phyloP scores from a whole-genome alignment of 768 basidiomycete species.

The Favolaschia claudopus region DNA sequence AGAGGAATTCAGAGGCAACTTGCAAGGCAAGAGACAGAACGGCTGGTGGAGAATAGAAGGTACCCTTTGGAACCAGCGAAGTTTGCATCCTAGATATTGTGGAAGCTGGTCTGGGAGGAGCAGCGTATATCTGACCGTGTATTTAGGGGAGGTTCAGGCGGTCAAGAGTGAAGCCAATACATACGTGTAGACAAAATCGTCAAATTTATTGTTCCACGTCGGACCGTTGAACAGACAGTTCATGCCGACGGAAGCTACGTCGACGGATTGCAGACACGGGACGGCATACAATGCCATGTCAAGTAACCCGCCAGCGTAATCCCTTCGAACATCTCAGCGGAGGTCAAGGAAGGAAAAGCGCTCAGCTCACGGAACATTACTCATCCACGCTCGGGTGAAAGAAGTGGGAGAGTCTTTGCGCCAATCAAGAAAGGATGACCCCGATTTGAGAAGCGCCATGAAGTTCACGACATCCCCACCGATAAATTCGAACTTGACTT shows the following conservation, averaged over 20 bases:
- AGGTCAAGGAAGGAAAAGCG: not conserved
- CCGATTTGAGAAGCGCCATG: not conserved
- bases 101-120: not conserved
- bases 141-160: not conserved
- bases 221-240: not conserved
- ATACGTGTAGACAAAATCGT: not conserved
- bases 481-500: slow-evolving; percentile 3
- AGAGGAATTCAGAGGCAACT: not conserved
- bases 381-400: slow-evolving; percentile 4
- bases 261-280: not conserved
- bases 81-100: not conserved
- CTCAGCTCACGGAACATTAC: not conserved
- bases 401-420: not conserved
- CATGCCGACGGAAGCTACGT: slow-evolving; percentile 1
- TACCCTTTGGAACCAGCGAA: not conserved
- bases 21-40: not conserved
- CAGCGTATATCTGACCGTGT: not conserved
- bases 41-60: not conserved
- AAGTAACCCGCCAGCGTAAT: not conserved
- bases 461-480: not conserved
- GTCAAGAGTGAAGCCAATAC: not conserved
- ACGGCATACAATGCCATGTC: slow-evolving; percentile 5
- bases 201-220: not conserved
- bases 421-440: slow-evolving; percentile 2
- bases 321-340: not conserved